Evolutionary conservation across 345 rosid genomes (phyloP), one percentile per base, ranked within the genome.

Genomic region (Raphanus raphanistrum): DNA sequence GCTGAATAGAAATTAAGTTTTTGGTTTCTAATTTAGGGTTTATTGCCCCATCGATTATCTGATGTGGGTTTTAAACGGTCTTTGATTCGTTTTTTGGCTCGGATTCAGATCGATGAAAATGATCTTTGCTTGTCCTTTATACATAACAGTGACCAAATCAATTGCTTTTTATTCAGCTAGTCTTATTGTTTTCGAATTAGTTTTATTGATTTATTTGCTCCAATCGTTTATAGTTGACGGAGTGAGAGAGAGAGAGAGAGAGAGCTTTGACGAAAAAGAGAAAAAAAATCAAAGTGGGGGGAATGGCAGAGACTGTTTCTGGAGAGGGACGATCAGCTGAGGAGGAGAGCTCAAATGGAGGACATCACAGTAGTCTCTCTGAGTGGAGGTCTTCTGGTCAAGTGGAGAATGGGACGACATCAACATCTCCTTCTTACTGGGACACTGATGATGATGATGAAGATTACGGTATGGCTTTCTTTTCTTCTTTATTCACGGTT

Each of bases 361-460:
- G 86, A 78, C 88, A 80, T 73, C 84, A 78, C 32, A 89, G 91
- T 79, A 63, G 90, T 88, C 70, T 91, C 84, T 90, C 89, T 1
- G 91, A 90, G 83, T 92, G 98, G 94, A 90, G 97, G 63, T 95
- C 97, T 33, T 89, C 94, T 68, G 94, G 83, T 85, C 99, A 87
- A 85, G 88, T 90, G 78, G 98, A 91, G 74, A 92, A 90, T 74
- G 98, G 96, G 77, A 90, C 84, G 21, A 88, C 98, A 28, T 92
- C 97, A 8, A 92, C 98, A 43, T 91, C 99, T 3, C 97, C 93
- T 4, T 84, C 96, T 17, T 92, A 88, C 73, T 91, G 96, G 98
- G 99, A 92, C 79, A 84, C 86, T 13, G 94, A 90, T 0, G 97
- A 91, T 3, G 95, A 11, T 11, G 54, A 48, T 45, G 52, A 91